Evolutionary conservation across 352 stramenopile species (phyloP), one percentile per base, ranked within the genome.

Genomic region (Globisporangium recalcitrans): DNA sequence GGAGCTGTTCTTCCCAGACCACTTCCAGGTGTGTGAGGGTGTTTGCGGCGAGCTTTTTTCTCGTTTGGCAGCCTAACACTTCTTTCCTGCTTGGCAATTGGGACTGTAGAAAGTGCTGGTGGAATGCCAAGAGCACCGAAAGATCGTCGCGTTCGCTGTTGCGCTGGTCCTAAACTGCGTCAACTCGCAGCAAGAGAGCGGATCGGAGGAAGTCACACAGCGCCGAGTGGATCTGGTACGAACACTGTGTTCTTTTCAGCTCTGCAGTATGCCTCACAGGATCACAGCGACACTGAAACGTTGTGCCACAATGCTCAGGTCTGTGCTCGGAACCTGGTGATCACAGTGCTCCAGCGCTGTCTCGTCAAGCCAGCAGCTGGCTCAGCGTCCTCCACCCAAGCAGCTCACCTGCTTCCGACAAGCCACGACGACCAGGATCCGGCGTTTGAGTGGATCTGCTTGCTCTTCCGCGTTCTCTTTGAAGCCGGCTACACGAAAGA

Each of bases 381-480:
- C 0, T 31, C 42, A 11, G 4, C n/a, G n/a, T n/a, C n/a, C n/a
- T n/a, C n/a, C n/a, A n/a, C n/a, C n/a, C n/a, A n/a, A n/a, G n/a
- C n/a, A n/a, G n/a, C n/a, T n/a, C n/a, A n/a, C n/a, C n/a, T n/a
- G n/a, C n/a, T 46, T 16, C 22, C 16, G 62, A 69, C 4, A 60
- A 46, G 38, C 38, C 38, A 79, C 38, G 71, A 86, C 58, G 61
- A 79, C 3, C 36, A 80, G 16, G 82, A 93, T 34, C 75, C 82
- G 22, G 82, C 82, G 22, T 91, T 92, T 24, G 85, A 93, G 60
- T 93, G 85, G 85, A 83, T 93, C 27, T 85, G 71, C 34, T 57
- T 83, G 44, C 46, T 92, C 6, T 93, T 93, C 60, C 69, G 72
- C 16, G 62, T 78, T 8, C 70, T 91, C 3, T 91, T 92, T 44